phyloP scores from a whole-genome alignment of 129 eudicot species.

The Escallonia rubra region DNA sequence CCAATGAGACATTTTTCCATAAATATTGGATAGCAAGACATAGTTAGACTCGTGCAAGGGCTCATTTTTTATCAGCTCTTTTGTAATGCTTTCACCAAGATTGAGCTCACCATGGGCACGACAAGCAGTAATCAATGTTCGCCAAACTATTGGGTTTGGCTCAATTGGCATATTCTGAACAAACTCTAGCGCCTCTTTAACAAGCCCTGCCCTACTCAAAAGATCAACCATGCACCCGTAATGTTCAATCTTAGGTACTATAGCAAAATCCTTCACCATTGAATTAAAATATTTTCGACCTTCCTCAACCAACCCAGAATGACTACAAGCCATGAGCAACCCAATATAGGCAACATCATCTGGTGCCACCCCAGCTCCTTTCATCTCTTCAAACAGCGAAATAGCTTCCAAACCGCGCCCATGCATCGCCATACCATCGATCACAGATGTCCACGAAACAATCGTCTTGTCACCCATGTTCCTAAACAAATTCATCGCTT shows the following conservation, averaged over 20 bases:
- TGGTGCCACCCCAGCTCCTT: slow-evolving; percentile 31
- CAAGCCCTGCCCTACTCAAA: slow-evolving; percentile 61
- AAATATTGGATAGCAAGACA: slow-evolving; percentile 67
- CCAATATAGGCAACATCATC: slow-evolving; percentile 77
- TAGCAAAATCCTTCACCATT: slow-evolving; percentile 35
- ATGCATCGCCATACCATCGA: slow-evolving; percentile 78
- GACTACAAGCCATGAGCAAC: slow-evolving; percentile 83
- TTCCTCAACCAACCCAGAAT: slow-evolving; percentile 68
- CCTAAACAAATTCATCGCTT: slow-evolving; percentile 48
- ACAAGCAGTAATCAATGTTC: slow-evolving; percentile 61
- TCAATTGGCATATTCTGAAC: slow-evolving; percentile 63
- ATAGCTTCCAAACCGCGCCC: slow-evolving; percentile 75
- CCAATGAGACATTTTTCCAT: slow-evolving; percentile 65
- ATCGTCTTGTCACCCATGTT: slow-evolving; percentile 35
- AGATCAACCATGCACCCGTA: slow-evolving; percentile 92
- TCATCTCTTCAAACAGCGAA: slow-evolving; percentile 59
- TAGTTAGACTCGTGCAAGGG: slow-evolving; percentile 60
- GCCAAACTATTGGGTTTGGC: slow-evolving; percentile 71
- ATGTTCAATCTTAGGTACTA: slow-evolving; percentile 70
- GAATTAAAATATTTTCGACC: slow-evolving; percentile 48
- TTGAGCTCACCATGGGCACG: slow-evolving; percentile 58
- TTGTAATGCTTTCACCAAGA: slow-evolving; percentile 55
- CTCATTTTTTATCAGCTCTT: slow-evolving; percentile 38
- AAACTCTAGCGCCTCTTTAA: slow-evolving; percentile 63
- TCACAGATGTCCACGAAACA: slow-evolving; percentile 79